Percentiles rank a stretch among this genome's conserved stretches.
phyloP scores from a whole-genome alignment of 768 basidiomycete genomes.

The Boletus tomentosulus region DNA sequence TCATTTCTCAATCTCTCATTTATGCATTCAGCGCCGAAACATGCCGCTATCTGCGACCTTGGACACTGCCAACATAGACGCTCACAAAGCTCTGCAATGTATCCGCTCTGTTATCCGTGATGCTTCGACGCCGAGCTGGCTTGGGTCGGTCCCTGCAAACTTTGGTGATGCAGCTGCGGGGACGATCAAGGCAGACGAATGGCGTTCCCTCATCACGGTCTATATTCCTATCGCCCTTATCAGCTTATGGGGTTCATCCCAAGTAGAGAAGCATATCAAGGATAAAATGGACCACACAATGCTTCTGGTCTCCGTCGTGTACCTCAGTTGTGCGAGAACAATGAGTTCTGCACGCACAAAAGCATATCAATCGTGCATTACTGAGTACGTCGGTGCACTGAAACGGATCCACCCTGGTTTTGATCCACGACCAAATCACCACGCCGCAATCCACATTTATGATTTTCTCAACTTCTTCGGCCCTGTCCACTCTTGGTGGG shows the following conservation, averaged over 20 bases:
- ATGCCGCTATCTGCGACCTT: too few species aligned
- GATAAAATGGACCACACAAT: neutral
- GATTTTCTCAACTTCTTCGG: neutral
- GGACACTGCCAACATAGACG: too few species aligned
- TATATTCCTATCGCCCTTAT: neutral
- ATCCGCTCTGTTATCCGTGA: neutral
- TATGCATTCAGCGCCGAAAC: neutral
- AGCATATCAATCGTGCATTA: neutral
- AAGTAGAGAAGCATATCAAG: neutral
- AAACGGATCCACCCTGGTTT: neutral
- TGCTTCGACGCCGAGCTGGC: neutral
- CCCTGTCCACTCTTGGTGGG: neutral
- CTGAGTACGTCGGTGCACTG: neutral
- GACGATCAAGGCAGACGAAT: slow-evolving; percentile 2
- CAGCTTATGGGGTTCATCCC: neutral
- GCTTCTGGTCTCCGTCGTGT: neutral
- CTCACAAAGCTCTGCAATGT: neutral
- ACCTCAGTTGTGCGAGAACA: neutral
- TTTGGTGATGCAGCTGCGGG: neutral
- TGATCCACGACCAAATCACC: neutral
- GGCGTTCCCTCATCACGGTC: neutral
- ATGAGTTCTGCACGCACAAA: neutral
- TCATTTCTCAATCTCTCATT: too few species aligned
- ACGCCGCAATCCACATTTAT: neutral
- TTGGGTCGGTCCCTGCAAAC: neutral